Evolutionary conservation across 2,329 filamentous ascomycete genomes (phyloP).

Genomic region (Sporothrix phasma): DNA sequence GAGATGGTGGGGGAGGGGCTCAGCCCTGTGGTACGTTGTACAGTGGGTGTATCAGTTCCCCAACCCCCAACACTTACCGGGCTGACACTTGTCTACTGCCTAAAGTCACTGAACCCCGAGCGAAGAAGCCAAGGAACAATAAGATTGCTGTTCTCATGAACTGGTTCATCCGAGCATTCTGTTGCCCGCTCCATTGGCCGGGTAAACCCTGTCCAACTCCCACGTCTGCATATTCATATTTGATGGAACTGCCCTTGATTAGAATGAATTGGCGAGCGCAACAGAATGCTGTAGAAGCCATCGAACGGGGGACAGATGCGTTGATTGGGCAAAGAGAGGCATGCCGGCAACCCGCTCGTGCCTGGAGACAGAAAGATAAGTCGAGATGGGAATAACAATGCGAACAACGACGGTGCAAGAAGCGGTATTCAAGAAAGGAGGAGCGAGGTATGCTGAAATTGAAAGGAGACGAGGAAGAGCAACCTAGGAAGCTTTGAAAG

Average conservation of each 20-base stretch:
- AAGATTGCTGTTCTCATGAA: not conserved
- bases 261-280: not conserved
- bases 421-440: not conserved
- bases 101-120: too few relatives aligned
- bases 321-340: not conserved
- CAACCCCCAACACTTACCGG: not conserved
- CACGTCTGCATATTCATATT: not conserved
- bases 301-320: not conserved
- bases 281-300: not conserved
- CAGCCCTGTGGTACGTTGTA: too few relatives aligned
- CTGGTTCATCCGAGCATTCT: not conserved
- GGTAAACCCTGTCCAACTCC: not conserved
- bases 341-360: not conserved
- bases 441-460: not conserved
- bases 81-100: not conserved
- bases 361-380: not conserved
- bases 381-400: not conserved
- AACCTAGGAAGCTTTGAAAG: not conserved
- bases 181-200: not conserved
- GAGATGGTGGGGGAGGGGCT: constrained; percentile 2
- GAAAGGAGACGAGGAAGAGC: not conserved
- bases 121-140: not conserved
- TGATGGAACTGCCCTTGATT: not conserved
- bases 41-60: too few relatives aligned
- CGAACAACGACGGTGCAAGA: not conserved